Percentiles rank a stretch among this genome's conserved stretches.
Conservation (phyloP, 2,329 filamentous ascomycete species). For the Macrophomina pseudophaseolina region DNA sequence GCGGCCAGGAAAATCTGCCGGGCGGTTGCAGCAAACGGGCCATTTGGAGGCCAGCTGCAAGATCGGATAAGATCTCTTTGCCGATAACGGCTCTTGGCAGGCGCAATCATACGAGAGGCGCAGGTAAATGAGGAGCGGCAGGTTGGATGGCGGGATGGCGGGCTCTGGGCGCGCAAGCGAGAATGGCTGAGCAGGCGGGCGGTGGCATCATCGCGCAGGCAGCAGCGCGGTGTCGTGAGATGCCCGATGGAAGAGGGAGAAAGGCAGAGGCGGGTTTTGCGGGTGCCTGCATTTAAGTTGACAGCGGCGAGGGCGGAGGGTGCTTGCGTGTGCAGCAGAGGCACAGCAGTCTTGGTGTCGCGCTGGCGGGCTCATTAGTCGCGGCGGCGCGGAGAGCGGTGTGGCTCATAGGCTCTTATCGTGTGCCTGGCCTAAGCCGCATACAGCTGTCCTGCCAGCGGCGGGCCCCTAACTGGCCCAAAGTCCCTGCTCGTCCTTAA, state of each 20-base stretch:
- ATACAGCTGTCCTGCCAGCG: neutral
- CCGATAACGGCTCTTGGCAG: conserved; percentile 12
- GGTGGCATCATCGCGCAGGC: neutral
- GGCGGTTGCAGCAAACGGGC: conserved; percentile 1
- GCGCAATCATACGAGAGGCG: conserved; percentile 9
- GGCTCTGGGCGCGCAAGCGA: conserved; percentile 11
- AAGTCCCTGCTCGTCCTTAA: conserved; percentile 3
- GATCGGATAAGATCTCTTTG: conserved; percentile 4
- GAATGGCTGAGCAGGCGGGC: neutral
- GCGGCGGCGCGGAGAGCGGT: conserved; percentile 10
- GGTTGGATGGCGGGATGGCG: conserved; percentile 7
- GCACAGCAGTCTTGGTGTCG: neutral
- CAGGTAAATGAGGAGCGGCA: conserved; percentile 4
- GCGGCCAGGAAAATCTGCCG: neutral
- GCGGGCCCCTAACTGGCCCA: neutral
- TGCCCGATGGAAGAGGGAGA: neutral
- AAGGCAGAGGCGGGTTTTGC: neutral
- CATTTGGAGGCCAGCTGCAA: neutral
- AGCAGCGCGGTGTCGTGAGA: neutral
- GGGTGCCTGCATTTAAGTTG: conserved; percentile 15
- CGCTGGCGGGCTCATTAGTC: neutral
- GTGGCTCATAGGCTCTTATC: conserved; percentile 14
- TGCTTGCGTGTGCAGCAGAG: conserved; percentile 15
- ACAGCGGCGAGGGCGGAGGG: neutral
- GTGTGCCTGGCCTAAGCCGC: conserved; percentile 11